These are phyloP conservation scores for Heritiera fomes DNA, from an alignment of 345 rosid genomes.

Conservation along the genomic window DNA sequence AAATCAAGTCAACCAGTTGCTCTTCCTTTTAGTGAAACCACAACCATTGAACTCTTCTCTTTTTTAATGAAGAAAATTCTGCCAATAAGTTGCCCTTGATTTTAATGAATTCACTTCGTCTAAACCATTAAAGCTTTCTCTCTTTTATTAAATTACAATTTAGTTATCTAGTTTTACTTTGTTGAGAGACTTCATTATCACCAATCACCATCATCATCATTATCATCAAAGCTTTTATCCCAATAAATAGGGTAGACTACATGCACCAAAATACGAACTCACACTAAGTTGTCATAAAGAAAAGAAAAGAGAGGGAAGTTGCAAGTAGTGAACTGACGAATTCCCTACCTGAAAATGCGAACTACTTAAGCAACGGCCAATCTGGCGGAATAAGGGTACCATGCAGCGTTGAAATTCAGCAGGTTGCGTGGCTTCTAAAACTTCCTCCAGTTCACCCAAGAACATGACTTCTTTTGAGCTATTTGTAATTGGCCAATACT, in stretches of 20 bases:
- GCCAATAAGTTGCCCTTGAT: not conserved
- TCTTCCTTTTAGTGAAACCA: slow-evolving; percentile 9
- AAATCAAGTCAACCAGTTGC: not conserved
- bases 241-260: too few relatives aligned
- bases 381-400: slow-evolving; percentile 72
- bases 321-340: slow-evolving; percentile 11
- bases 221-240: too few relatives aligned
- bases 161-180: not conserved
- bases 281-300: too few relatives aligned
- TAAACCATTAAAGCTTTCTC: not conserved
- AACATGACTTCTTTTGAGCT: slow-evolving; percentile 92
- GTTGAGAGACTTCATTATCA: not conserved
- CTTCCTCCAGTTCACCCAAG: slow-evolving; percentile 84
- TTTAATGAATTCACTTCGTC: not conserved
- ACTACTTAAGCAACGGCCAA: slow-evolving; percentile 76
- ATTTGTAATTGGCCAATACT: slow-evolving; percentile 86
- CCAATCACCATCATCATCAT: too few relatives aligned
- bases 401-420: slow-evolving; percentile 88
- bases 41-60: not conserved
- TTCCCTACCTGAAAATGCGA: slow-evolving; percentile 78
- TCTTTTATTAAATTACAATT: not conserved
- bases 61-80: not conserved
- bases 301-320: not conserved
- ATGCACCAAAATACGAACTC: too few relatives aligned
- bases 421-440: slow-evolving; percentile 82